A percentile compares a stretch with the other conserved stretches of the same genome.
phyloP scores from a whole-genome alignment of 73 alveolate genomes.

The Paramecium octaurelia region DNA sequence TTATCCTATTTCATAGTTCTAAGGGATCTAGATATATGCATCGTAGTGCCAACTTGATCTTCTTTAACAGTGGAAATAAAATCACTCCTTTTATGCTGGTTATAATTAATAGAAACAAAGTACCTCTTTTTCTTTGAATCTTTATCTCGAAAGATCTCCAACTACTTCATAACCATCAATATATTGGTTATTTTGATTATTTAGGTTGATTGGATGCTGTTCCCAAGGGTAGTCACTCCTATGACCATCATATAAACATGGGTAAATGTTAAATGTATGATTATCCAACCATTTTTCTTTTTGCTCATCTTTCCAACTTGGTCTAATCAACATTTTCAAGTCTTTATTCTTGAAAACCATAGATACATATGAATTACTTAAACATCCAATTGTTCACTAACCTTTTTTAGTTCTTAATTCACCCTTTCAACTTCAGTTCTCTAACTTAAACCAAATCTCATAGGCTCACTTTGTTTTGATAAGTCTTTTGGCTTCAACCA shows the following conservation, averaged over 20 bases:
- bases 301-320: conserved; percentile 19
- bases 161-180: conserved; percentile 24
- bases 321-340: neutral
- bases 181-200: conserved; percentile 30
- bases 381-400: neutral
- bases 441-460: conserved; percentile 16
- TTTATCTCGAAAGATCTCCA: conserved; percentile 37
- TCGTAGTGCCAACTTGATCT: conserved; percentile 7
- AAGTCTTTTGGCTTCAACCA: neutral
- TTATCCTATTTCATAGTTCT: conserved; percentile 43
- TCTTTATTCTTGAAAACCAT: neutral
- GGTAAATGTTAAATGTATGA: conserved; percentile 17
- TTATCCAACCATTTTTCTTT: conserved; percentile 9
- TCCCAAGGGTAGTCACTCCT: conserved; percentile 21
- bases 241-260: conserved; percentile 39
- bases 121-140: conserved; percentile 14
- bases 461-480: neutral
- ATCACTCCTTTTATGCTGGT: conserved; percentile 16
- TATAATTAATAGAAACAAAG: neutral
- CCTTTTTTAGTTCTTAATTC: neutral
- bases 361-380: neutral
- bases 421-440: neutral
- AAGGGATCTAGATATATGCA: conserved; percentile 13
- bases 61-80: neutral
- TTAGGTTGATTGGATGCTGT: neutral